phyloP scores from a whole-genome alignment of 768 basidiomycete genomes.

The Clavaria fumosa region DNA sequence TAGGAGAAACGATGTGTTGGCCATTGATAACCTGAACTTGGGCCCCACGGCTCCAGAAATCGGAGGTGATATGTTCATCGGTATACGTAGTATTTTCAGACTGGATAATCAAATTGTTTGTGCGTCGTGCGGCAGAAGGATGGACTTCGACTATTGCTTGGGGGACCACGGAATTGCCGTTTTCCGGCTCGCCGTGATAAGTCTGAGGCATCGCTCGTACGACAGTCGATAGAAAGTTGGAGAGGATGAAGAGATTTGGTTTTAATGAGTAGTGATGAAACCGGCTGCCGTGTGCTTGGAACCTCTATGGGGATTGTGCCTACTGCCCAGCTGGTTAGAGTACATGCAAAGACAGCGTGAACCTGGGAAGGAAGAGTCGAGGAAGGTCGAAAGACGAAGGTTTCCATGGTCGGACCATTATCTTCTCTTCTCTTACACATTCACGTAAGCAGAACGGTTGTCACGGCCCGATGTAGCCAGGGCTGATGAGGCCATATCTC shows the following conservation, averaged over 20 bases:
- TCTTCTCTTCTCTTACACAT: too few relatives aligned
- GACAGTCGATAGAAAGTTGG: constrained; percentile 13
- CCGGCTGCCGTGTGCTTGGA: constrained; percentile 66
- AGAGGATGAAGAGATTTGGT: constrained; percentile 17
- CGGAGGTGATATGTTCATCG: constrained; percentile 69
- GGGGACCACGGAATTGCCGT: constrained; percentile 57
- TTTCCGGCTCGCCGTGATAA: constrained; percentile 41
- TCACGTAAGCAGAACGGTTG: too few relatives aligned
- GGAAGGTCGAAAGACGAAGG: too few relatives aligned
- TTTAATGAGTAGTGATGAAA: constrained; percentile 36
- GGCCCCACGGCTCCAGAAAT: constrained; percentile 68
- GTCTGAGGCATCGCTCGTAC: constrained; percentile 32
- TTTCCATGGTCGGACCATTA: too few relatives aligned
- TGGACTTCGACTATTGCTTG: constrained; percentile 61
- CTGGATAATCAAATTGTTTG: constrained; percentile 62
- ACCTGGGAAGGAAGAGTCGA: too few relatives aligned
- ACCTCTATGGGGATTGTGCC: constrained; percentile 83
- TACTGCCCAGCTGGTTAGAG: constrained; percentile 85
- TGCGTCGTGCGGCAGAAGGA: constrained; percentile 73
- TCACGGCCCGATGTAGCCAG: too few relatives aligned
- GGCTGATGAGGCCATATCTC: too few relatives aligned
- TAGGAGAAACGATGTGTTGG: constrained; percentile 66
- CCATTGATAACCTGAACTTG: constrained; percentile 56
- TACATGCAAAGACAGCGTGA: constrained; percentile 64
- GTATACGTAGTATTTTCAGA: constrained; percentile 71